These are phyloP conservation scores for Capsicum baccatum DNA, from an alignment of 257 asterid genomes.

Conservation along the genomic window DNA sequence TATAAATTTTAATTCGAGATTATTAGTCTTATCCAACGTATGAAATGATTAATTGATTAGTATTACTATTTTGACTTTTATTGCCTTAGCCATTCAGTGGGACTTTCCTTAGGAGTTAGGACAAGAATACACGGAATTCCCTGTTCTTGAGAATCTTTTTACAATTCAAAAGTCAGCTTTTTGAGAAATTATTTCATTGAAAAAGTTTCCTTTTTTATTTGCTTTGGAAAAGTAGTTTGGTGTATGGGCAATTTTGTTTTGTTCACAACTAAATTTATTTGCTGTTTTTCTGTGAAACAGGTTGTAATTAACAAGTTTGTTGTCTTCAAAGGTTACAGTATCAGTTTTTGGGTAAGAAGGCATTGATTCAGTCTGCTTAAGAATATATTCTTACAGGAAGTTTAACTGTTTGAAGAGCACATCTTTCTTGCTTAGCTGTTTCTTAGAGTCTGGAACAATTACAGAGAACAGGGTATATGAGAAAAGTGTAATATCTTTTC, in stretches of 20 bases:
- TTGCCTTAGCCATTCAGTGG: conserved; percentile 13
- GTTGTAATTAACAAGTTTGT: not conserved
- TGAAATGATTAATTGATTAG: no score
- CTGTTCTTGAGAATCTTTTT: not conserved
- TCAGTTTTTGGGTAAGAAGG: not conserved
- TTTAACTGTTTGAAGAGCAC: not conserved
- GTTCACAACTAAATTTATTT: not conserved
- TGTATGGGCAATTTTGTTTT: not conserved
- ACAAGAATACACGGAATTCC: conserved; percentile 14
- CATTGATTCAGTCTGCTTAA: conserved; percentile 25
- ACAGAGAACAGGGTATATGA: not conserved
- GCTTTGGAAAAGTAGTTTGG: not conserved
- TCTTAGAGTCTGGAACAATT: not conserved
- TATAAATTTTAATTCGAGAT: no score
- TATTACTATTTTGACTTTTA: not conserved
- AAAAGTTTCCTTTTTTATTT: not conserved
- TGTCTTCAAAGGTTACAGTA: not conserved
- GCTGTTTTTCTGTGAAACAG: not conserved
- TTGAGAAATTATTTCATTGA: conserved; percentile 7
- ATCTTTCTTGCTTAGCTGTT: conserved; percentile 15
- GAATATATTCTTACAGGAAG: conserved; percentile 16
- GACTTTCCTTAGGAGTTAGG: not conserved
- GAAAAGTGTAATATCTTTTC: not conserved
- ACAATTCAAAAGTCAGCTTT: conserved; percentile 24
- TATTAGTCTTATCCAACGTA: no score